Evolutionary conservation across 2,329 filamentous ascomycete species (phyloP), one percentile per base, ranked within the genome.

Genomic region (Hypoxylon sp.): DNA sequence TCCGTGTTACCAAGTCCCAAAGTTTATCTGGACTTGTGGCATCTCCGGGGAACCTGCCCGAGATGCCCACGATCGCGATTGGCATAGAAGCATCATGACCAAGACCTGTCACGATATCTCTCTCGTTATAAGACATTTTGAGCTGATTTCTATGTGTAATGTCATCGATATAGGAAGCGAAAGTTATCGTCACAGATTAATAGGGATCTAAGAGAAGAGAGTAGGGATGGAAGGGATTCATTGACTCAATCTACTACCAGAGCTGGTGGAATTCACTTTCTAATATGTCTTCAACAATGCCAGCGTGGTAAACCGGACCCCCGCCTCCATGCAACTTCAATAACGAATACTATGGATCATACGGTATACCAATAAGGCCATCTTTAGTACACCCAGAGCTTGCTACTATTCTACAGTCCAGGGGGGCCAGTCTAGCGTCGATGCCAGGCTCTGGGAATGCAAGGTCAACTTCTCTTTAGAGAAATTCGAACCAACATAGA

Each of bases 31-130:
- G 74, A 42, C 72, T 75, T 47, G 73, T 59, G 39, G 74, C 74
- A 64, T 75, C 74, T 61, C 74, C 74, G 15, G 74, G 74, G 52
- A 75, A 75, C 62, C 74, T 73, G 35, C 74, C 74, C n/a, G 74
- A 75, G 54, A 75, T 65, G 66, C 74, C 74, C 42, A 75, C 69
- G 29, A 75, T 72, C 35, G 73, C 74, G 58, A 75, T 73, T 37
- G 74, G 74, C 71, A 70, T 73, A 4, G 73, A 66, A 24, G 70
- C 73, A 70, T 75, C 73, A 68, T 74, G 60, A 37, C 27, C 27
- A 19, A 59, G 46, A 13, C 24, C 27, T 35, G 44, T 13, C 24
- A 44, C 37, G 17, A 54, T 42, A 35, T 50, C 47, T 62, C 32
- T 19, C 29, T 66, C 37, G n/a, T n/a, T 66, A 44, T 66, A 51